These are phyloP conservation scores for Dysphania ambrosioides DNA, from an alignment of 148 eudicot species.

Conservation along the genomic window DNA sequence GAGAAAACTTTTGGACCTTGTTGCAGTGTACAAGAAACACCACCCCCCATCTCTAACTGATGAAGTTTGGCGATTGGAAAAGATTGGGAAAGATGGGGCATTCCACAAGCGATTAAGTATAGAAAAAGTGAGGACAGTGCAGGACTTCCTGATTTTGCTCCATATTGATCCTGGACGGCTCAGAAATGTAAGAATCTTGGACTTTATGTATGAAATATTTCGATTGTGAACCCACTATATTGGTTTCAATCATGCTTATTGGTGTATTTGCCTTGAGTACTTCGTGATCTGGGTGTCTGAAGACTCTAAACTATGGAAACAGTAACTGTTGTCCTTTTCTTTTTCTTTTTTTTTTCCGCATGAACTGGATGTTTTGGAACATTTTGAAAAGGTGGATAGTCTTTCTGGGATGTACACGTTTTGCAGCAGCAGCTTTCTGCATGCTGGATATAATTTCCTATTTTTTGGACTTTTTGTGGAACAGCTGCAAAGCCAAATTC, in stretches of 20 bases:
- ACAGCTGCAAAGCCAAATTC: not conserved
- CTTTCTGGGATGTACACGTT: too few species aligned
- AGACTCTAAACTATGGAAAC: not conserved
- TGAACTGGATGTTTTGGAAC: too few species aligned
- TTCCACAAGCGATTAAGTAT: conserved; percentile 58
- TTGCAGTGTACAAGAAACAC: conserved; percentile 81
- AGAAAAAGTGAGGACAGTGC: conserved; percentile 52
- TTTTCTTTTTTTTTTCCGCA: too few species aligned
- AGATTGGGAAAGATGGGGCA: conserved; percentile 72
- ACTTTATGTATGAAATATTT: not conserved
- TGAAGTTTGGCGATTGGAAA: conserved; percentile 71
- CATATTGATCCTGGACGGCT: conserved; percentile 58
- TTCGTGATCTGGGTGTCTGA: not conserved
- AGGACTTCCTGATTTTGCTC: conserved; percentile 66
- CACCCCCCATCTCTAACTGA: conserved; percentile 61
- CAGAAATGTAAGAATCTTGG: conserved; percentile 44
- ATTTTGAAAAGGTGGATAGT: too few species aligned
- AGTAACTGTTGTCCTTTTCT: not conserved
- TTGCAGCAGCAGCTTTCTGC: too few species aligned
- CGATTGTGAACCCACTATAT: not conserved
- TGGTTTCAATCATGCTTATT: not conserved
- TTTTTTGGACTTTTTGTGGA: not conserved
- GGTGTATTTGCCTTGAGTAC: not conserved
- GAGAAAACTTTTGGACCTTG: conserved; percentile 14
- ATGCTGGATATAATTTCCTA: too few species aligned